Base-by-base conservation (phyloP, 148 eudicot genomes). In the Polygonum maritimum region DNA sequence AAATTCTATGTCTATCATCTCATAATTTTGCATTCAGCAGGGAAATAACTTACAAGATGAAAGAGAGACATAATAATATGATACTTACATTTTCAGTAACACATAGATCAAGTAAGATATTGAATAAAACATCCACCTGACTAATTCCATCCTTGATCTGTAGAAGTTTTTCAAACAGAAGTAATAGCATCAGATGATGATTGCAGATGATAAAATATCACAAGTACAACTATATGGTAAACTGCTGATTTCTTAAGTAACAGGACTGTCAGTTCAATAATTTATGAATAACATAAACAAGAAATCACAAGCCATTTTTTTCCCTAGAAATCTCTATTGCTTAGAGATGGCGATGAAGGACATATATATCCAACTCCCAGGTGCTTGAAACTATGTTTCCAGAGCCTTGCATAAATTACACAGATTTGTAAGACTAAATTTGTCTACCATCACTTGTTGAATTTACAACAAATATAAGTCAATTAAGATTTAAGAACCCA, bases 101-200 rank as follows among this genome's bases (percentile, higher is more conserved):
- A 75, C 85, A 85, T 38, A 85, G 79, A 71, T 77, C 84, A 69
- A 82, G 85, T 69, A 85, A 75, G 71, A 60, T 55, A 13, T 47
- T 71, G 80, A 85, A 35, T 63, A 85, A 78, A 69, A 75, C 80
- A 78, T 80, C 76, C 77, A 80, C 75, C 49, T 13, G 77, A 60
- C 54, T 60, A 71, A 48, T 47, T 40, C 81, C 82, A 72, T 71
- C 72, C 19, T 77, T 71, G 47, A 85, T 80, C 88, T 85, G 88
- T 67, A 82, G 15, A 35, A 14, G 71, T 36, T 35, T 67, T 67
- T 65, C n/a, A 65, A 67, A 67, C 44, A 67, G 71, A 67, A 67
- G 40, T 36, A 67, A 67, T 38, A 38, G 15, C 38, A 67, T 35
- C 44, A 67, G 71, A 67, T 38, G 71, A 65, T 65, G 44, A 67